Conservation (phyloP, 1,284 basidiomycete species). For the Trichosporon asahii region DNA sequence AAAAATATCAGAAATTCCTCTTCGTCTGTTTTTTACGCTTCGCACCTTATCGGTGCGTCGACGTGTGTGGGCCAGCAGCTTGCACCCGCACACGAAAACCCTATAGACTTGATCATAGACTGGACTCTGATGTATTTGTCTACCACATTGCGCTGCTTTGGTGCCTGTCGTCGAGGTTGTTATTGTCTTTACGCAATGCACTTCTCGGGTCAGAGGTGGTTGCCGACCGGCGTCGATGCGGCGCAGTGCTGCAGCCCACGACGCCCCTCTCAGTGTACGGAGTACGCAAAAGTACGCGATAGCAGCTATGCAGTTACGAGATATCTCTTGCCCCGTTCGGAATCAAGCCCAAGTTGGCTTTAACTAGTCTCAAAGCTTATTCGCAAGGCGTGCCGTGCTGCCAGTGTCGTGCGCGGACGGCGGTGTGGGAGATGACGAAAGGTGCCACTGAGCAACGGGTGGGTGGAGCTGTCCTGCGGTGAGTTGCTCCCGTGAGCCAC, state of each 20-base stretch:
- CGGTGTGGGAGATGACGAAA: background rate
- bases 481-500: background rate
- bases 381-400: background rate
- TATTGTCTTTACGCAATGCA: background rate
- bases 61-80: background rate
- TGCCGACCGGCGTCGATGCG: background rate
- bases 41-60: background rate
- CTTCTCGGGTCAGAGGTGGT: background rate
- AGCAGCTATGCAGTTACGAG: background rate
- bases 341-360: background rate
- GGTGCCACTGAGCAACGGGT: background rate
- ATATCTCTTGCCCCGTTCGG: background rate
- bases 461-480: background rate
- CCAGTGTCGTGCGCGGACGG: background rate
- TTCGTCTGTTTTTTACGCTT: background rate
- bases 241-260: background rate
- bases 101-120: constrained; percentile 11
- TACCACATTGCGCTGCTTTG: background rate
- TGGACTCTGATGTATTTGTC: constrained; percentile 10
- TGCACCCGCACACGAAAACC: background rate
- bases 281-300: background rate
- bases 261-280: too few relatives aligned
- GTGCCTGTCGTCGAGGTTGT: background rate
- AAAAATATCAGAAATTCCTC: background rate
- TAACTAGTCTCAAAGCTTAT: background rate